A percentile compares a stretch with the other conserved stretches of the same genome.
Conservation (phyloP, 306 rosid genomes). For the Trifolium fragiferum region DNA sequence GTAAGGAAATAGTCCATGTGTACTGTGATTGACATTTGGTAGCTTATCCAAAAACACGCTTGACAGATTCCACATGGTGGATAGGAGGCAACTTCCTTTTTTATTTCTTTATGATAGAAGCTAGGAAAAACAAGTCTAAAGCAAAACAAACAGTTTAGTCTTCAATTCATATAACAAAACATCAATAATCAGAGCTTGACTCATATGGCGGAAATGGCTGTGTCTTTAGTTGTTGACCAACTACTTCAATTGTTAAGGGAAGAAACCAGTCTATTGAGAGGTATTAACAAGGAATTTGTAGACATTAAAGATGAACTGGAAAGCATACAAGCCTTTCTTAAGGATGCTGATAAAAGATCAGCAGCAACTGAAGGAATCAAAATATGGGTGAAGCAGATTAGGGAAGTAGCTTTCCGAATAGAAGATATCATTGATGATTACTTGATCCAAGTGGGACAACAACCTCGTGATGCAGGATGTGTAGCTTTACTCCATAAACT, state of each 20-base stretch:
- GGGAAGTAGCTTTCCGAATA: background rate
- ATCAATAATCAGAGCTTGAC: background rate
- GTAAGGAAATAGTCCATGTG: too few relatives aligned
- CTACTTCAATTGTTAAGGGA: background rate
- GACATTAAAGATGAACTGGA: slow-evolving; percentile 6
- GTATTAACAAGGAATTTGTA: background rate
- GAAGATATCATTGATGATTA: slow-evolving; percentile 36
- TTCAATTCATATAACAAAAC: background rate
- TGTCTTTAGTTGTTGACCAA: background rate
- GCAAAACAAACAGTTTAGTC: background rate
- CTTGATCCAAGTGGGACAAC: background rate
- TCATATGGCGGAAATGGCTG: background rate
- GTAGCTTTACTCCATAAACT: background rate
- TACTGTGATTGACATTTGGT: too few relatives aligned
- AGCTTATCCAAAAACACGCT: too few relatives aligned
- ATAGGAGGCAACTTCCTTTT: too few relatives aligned
- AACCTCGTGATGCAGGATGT: background rate
- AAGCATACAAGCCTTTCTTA: slow-evolving; percentile 1
- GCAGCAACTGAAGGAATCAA: background rate
- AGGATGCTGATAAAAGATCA: slow-evolving; percentile 16
- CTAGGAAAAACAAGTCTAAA: too few relatives aligned
- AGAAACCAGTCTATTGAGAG: background rate
- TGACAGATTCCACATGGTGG: too few relatives aligned
- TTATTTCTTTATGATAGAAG: background rate
- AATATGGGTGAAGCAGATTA: slow-evolving; percentile 3